Base-by-base conservation (phyloP, 2,329 filamentous ascomycete genomes). In the Fusarium sp. region DNA sequence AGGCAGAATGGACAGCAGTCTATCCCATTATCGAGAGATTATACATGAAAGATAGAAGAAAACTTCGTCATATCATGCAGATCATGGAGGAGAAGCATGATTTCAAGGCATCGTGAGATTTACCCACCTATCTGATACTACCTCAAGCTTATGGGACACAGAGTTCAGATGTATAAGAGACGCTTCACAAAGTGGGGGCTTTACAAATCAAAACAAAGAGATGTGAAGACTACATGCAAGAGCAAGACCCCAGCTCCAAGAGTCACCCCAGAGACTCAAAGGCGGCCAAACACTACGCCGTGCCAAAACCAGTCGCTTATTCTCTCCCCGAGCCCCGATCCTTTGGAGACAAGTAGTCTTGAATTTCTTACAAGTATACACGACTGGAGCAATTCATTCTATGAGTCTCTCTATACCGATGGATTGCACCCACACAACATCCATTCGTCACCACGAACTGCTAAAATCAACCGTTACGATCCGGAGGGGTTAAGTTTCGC, bases 161-260 rank as follows among this genome's bases (percentile, higher is more conserved):
- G 68, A 4, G 23, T 55, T 9, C 68, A 70, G 11, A 70, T 70
- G 68, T 70, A 70, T 14, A 70, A 70, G 29, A 70, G 65, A 14
- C 41, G 68, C 1, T 70, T 70, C 21, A 62, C 68, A 23, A 70
- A 70, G 52, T 70, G 66, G 68, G 68, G 66, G 1, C 66, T 70
- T 29, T 55, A 21, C 10, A 70, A 70, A 48, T 70, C 65, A 21
- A 70, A 49, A 31, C 51, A 21, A 6, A 59, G 60, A 21, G 44
- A 21, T 35, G 18, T 1, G 18, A 39, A n/a, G 18, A n/a, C 2
- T 3, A 3, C 23, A 21, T 18, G 49, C 23, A 27, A 29, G 18
- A n/a, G 9, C 1, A 54, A 29, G 10, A 16, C 4, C 0, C 1
- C 4, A 1, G n/a, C 19, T n/a, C 14, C 27, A 4, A 21, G 37